These are phyloP conservation scores for Trichoderma reesei DNA, from an alignment of 495 filamentous ascomycete species.

Conservation along the genomic window DNA sequence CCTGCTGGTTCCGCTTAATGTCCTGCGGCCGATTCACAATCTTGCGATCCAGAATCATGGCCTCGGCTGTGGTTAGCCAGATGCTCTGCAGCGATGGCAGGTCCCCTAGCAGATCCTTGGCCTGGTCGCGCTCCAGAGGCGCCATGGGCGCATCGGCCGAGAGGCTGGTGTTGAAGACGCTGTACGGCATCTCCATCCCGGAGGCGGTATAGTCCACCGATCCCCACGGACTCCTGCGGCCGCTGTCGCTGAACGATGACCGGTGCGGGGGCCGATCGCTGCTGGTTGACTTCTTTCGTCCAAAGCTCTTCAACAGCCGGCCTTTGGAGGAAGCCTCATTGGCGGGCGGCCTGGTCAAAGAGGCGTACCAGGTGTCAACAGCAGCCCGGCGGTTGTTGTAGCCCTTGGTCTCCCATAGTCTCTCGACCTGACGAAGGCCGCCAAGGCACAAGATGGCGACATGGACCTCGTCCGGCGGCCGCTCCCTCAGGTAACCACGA, in stretches of 20 bases:
- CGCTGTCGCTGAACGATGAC: slow-evolving; percentile 6
- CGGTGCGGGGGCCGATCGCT: slow-evolving; percentile 13
- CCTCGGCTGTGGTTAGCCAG: slow-evolving; percentile 44
- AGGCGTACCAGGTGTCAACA: slow-evolving; percentile 45
- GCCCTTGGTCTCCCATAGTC: slow-evolving; percentile 49
- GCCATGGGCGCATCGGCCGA: slow-evolving; percentile 46
- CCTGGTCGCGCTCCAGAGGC: slow-evolving; percentile 34
- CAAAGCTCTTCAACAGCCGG: slow-evolving; percentile 36
- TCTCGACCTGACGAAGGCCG: slow-evolving; percentile 43
- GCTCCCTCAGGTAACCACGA: slow-evolving; percentile 47
- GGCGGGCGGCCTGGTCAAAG: slow-evolving; percentile 30
- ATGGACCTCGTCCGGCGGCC: slow-evolving; percentile 46
- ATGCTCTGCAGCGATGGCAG: slow-evolving; percentile 39
- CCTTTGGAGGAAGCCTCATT: slow-evolving; percentile 33
- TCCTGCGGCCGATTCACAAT: slow-evolving; percentile 42
- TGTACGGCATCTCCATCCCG: slow-evolving; percentile 15
- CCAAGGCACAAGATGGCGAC: slow-evolving; percentile 44
- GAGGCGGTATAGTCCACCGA: slow-evolving; percentile 9
- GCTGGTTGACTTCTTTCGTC: slow-evolving; percentile 37
- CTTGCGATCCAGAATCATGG: slow-evolving; percentile 42
- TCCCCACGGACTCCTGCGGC: not conserved
- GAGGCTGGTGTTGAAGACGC: slow-evolving; percentile 43
- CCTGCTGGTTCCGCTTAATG: slow-evolving; percentile 43
- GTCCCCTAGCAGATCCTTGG: slow-evolving; percentile 38
- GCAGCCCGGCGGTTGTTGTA: slow-evolving; percentile 43